Evolutionary conservation across 495 filamentous ascomycete species (phyloP).

Genomic region (Aspergillus bridgeri): DNA sequence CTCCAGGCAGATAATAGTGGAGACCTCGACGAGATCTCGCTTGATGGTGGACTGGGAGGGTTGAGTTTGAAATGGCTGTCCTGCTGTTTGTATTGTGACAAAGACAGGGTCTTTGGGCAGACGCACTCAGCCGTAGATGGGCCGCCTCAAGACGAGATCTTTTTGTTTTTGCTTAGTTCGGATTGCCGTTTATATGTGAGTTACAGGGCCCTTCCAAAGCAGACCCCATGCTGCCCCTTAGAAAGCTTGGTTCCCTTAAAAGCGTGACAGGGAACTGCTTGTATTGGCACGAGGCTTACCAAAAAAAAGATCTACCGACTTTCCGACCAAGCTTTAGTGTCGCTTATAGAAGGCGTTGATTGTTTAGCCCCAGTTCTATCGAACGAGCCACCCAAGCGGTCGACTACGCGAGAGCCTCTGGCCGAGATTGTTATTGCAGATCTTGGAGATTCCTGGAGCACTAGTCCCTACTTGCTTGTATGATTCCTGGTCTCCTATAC

Average conservation of each 20-base stretch:
- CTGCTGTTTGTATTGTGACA: slow-evolving; percentile 74
- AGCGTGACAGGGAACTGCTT: neutral
- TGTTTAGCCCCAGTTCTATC: slow-evolving; percentile 76
- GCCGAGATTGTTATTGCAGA: slow-evolving; percentile 78
- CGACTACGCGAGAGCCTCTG: slow-evolving; percentile 65
- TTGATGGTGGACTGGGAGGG: slow-evolving; percentile 47
- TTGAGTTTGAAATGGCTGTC: slow-evolving; percentile 65
- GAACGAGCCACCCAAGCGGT: slow-evolving; percentile 64
- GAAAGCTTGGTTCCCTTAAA: neutral
- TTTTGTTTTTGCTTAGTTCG: slow-evolving; percentile 70
- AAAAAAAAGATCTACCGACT: slow-evolving; percentile 37
- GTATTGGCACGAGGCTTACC: slow-evolving; percentile 8
- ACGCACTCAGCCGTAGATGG: slow-evolving; percentile 37
- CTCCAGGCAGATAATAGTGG: slow-evolving; percentile 72
- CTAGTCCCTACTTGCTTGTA: slow-evolving; percentile 78
- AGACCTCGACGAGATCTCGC: slow-evolving; percentile 79
- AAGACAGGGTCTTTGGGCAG: slow-evolving; percentile 50
- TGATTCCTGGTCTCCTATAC: slow-evolving; percentile 15
- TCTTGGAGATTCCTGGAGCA: slow-evolving; percentile 68
- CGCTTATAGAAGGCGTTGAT: slow-evolving; percentile 59
- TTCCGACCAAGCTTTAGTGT: slow-evolving; percentile 34
- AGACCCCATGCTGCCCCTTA: neutral
- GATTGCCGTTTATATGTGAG: slow-evolving; percentile 72
- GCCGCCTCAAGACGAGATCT: slow-evolving; percentile 45
- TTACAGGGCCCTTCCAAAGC: slow-evolving; percentile 7